These are phyloP conservation scores for Ophiostoma triangulosporum DNA, from an alignment of 2,329 filamentous ascomycete genomes.

Conservation along the genomic window DNA sequence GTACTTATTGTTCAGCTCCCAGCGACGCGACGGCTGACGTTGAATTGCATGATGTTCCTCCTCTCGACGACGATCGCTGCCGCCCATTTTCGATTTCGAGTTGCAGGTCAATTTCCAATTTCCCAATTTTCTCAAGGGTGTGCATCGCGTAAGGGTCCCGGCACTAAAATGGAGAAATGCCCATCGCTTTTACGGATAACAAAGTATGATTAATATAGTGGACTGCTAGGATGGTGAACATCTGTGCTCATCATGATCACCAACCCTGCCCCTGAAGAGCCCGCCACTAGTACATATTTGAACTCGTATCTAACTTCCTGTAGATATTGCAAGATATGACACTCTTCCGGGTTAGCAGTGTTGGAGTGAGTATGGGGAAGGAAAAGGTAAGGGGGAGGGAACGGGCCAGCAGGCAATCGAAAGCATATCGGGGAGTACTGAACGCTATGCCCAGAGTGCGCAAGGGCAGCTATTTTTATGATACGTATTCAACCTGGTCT, in stretches of 20 bases:
- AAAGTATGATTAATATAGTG: background rate
- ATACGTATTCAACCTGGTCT: background rate
- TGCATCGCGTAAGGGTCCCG: slow-evolving; percentile 20
- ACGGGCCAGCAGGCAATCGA: background rate
- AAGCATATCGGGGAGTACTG: background rate
- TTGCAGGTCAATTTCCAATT: background rate
- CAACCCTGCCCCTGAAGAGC: background rate
- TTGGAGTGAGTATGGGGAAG: background rate
- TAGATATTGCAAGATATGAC: too few relatives aligned
- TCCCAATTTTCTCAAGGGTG: background rate
- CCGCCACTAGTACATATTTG: background rate
- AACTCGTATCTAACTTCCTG: too few relatives aligned
- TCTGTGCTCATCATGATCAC: background rate
- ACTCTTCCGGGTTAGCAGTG: background rate
- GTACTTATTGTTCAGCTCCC: background rate
- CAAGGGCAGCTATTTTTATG: background rate
- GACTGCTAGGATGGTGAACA: background rate
- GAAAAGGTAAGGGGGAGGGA: too few relatives aligned
- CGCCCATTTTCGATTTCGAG: background rate
- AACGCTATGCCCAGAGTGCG: background rate
- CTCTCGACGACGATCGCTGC: too few relatives aligned
- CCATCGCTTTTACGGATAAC: background rate
- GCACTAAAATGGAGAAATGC: slow-evolving; percentile 16
- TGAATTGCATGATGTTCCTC: too few relatives aligned
- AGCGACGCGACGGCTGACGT: too few relatives aligned